Percentiles rank a stretch among this genome's conserved stretches.
phyloP scores from a whole-genome alignment of 225 moss, liverwort and hornwort species.

The Polytrichum commune region DNA sequence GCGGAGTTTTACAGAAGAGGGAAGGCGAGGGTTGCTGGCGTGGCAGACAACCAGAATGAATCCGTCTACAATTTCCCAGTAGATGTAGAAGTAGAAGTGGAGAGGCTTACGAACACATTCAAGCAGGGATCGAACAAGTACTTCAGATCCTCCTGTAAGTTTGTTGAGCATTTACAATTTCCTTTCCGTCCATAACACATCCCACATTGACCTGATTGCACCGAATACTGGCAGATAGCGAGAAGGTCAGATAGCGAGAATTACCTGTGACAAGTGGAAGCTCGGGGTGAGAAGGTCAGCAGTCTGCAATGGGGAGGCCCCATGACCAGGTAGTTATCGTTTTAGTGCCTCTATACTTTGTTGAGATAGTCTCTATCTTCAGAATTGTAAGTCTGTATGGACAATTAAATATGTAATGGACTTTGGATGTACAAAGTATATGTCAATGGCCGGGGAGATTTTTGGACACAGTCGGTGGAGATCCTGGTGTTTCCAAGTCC shows the following conservation, averaged over 20 bases:
- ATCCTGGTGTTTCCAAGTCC: no score
- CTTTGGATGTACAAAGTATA: not conserved
- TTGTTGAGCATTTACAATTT: not conserved
- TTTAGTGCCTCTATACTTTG: not conserved
- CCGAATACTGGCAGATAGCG: constrained; percentile 24
- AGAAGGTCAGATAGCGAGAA: no score
- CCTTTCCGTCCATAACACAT: constrained; percentile 2
- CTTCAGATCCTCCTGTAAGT: constrained; percentile 21
- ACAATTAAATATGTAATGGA: not conserved
- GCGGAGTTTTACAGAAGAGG: constrained; percentile 6
- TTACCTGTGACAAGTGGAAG: constrained; percentile 19
- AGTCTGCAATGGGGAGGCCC: constrained; percentile 11
- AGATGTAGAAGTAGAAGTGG: constrained; percentile 30
- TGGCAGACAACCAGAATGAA: not conserved
- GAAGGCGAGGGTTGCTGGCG: constrained; percentile 17
- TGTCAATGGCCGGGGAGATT: no score
- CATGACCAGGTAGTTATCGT: constrained; percentile 19
- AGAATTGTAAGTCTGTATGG: not conserved
- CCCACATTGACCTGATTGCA: constrained; percentile 1
- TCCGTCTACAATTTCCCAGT: constrained; percentile 9
- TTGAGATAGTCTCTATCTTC: not conserved
- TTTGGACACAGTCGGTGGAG: no score
- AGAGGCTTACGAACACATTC: constrained; percentile 23
- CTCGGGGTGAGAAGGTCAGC: constrained; percentile 17
- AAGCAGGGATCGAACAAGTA: constrained; percentile 21